Evolutionary conservation across 176 grass and related monocot species (phyloP), one percentile per base, ranked within the genome.

Genomic region (Avena atlantica): DNA sequence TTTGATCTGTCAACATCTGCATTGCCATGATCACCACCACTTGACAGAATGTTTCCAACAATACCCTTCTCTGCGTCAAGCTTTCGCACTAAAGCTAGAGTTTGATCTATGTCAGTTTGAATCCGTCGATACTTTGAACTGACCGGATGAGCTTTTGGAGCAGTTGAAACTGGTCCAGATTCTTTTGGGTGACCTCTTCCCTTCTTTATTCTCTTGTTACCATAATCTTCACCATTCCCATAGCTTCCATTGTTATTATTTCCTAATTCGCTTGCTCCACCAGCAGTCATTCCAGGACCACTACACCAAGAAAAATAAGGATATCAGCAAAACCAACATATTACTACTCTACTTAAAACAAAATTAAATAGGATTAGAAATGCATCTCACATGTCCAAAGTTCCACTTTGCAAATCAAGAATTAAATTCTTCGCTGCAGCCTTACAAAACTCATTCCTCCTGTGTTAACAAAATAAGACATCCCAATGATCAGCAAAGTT

Each of bases 31-130:
- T 80, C 80, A 86, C 75, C 85, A 52, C 75, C 85, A 67, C 14
- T 87, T 58, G 89, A 87, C 29, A 97, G 85, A 45, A 91, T 67
- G 76, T 97, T 95, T 59, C 80, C 89, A 52, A 83, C 64, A 29
- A 97, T 93, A 60, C 89, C 87, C 85, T 97, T 97, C 77, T 97
- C 95, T 8, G 31, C 69, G 76, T 97, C 95, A 88, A 97, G 93
- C 77, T 95, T 95, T 13, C 57, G 20, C 19, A 92, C 52, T 17
- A 97, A 90, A 42, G 88, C 81, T 78, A 89, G 89, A 62, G 95
- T 74, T 82, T 74, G 93, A 55, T 84, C 83, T 86, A 94, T 88
- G 85, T 97, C 95, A 37, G 65, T 16, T 76, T 85, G 91, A 86
- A 95, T 90, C 90, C 95, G 72, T 53, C 70, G 91, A 78, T 75